Conservation (phyloP, 2,329 filamentous ascomycete species). For the Macroventuria anomochaeta region DNA sequence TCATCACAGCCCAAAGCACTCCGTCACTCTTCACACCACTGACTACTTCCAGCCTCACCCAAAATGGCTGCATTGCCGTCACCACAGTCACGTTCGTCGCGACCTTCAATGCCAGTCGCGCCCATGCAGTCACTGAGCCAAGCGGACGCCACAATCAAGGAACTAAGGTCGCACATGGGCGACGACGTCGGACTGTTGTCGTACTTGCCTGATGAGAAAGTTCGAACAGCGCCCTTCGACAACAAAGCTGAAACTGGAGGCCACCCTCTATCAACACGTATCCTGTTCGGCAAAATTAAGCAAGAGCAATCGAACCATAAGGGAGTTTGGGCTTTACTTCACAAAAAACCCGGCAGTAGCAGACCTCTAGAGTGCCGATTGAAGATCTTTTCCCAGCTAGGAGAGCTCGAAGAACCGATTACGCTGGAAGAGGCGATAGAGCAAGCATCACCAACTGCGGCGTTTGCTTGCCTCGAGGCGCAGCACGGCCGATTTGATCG, state of each 20-base stretch:
- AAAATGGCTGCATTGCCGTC: too few relatives aligned
- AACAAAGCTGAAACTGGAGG: background rate
- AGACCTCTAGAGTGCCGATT: background rate
- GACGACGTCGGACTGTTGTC: background rate
- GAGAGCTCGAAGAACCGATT: background rate
- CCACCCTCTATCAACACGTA: background rate
- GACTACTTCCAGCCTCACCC: too few relatives aligned
- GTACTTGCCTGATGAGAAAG: background rate
- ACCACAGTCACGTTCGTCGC: too few relatives aligned
- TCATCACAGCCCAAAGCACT: too few relatives aligned
- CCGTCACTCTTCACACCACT: too few relatives aligned
- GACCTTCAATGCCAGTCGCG: too few relatives aligned
- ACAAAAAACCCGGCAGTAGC: background rate
- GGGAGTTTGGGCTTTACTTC: background rate
- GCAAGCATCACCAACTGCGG: background rate
- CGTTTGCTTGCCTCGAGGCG: background rate
- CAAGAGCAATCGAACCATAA: background rate
- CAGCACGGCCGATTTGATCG: background rate
- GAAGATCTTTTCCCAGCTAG: background rate
- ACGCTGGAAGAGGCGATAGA: background rate
- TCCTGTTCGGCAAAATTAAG: background rate
- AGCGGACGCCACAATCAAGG: background rate
- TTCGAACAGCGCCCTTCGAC: background rate
- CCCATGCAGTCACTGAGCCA: background rate
- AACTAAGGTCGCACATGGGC: background rate